Evolutionary conservation across 331 rosid genomes (phyloP).

Genomic region (Malus hybrid): DNA sequence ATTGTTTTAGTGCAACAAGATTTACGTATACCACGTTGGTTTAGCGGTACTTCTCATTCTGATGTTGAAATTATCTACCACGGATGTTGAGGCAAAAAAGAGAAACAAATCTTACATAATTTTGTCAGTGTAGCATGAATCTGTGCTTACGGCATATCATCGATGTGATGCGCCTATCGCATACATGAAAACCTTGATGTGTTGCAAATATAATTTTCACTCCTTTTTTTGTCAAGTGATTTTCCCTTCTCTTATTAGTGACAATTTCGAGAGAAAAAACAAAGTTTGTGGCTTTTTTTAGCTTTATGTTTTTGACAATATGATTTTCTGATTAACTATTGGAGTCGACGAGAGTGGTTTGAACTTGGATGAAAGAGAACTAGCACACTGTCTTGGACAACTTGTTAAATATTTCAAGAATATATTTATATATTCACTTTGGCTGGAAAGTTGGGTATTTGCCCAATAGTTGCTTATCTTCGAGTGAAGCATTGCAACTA

Average conservation of each 20-base stretch:
- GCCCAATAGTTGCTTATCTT: too few species aligned
- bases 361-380: too few species aligned
- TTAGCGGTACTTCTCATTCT: too few species aligned
- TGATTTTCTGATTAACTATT: too few species aligned
- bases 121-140: not conserved
- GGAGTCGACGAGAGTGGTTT: accelerated
- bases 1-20: not conserved
- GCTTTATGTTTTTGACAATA: not conserved
- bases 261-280: not conserved
- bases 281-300: not conserved
- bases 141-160: too few species aligned
- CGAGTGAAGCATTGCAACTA: too few species aligned
- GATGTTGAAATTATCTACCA: not conserved
- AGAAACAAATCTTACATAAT: not conserved
- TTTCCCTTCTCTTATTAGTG: not conserved
- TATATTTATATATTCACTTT: too few species aligned
- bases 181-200: not conserved
- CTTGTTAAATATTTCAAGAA: too few species aligned
- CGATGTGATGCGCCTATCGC: not conserved
- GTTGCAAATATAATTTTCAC: not conserved
- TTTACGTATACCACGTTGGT: not conserved
- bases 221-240: too few species aligned
- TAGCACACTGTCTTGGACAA: not conserved
- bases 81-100: not conserved
- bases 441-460: too few species aligned